phyloP scores from a whole-genome alignment of 352 stramenopile genomes.

The Phytopythium chamaehyphon region DNA sequence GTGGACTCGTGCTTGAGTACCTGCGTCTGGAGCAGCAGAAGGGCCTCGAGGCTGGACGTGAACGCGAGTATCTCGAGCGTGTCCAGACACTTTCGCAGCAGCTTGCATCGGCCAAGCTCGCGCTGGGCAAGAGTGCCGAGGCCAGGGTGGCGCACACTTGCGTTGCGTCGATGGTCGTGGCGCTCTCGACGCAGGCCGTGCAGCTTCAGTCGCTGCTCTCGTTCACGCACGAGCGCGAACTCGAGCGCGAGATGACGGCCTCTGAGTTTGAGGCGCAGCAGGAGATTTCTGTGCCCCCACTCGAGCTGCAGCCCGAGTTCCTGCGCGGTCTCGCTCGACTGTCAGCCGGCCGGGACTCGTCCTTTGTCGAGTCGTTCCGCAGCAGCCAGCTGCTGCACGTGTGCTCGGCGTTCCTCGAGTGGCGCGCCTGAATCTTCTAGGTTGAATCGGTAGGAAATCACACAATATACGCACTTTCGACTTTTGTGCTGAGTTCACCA shows the following conservation, averaged over 20 bases:
- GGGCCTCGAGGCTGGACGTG: constrained; percentile 41
- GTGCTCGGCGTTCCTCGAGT: constrained; percentile 60
- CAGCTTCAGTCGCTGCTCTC: constrained; percentile 46
- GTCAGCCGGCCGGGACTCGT: constrained; percentile 37
- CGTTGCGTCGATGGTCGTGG: constrained; percentile 60
- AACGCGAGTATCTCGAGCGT: constrained; percentile 59
- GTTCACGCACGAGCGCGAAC: constrained; percentile 42
- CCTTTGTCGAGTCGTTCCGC: constrained; percentile 54
- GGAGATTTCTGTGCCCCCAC: constrained; percentile 15
- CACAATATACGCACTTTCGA: no score
- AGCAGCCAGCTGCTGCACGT: constrained; percentile 49
- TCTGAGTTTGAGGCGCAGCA: constrained; percentile 9
- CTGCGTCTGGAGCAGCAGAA: constrained; percentile 61
- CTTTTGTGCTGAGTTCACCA: no score
- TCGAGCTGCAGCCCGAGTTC: constrained; percentile 51
- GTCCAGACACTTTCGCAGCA: constrained; percentile 51
- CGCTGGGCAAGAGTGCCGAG: constrained; percentile 6
- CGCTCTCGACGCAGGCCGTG: constrained; percentile 46
- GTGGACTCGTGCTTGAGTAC: constrained; percentile 67
- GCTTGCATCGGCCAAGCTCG: constrained; percentile 34
- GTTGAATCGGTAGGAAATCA: no score
- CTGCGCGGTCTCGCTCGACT: constrained; percentile 31
- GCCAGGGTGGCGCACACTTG: constrained; percentile 38
- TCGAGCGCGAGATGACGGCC: constrained; percentile 28
- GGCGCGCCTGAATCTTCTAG: constrained; percentile 24